Conservation (phyloP, 441 rosid genomes). For the Omphalea diandra region DNA sequence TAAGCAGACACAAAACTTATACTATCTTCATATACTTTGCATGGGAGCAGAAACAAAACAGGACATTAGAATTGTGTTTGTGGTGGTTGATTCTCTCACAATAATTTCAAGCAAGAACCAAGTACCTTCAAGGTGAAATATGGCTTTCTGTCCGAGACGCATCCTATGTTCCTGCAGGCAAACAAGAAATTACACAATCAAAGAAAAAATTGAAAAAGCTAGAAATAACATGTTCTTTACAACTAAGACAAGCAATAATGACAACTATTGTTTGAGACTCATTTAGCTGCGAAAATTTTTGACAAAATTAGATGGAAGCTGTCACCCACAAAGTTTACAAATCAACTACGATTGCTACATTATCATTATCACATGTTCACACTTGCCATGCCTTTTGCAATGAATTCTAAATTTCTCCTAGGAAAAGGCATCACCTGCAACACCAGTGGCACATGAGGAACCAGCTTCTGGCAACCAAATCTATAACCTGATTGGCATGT, state of each 20-base stretch:
- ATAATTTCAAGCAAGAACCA: slow-evolving; percentile 12
- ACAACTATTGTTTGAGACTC: neutral
- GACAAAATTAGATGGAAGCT: neutral
- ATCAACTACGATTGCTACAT: neutral
- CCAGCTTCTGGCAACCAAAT: neutral
- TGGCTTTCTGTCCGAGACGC: slow-evolving; percentile 87
- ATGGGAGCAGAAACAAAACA: neutral
- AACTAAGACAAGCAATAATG: neutral
- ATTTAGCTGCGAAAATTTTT: neutral
- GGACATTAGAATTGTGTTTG: neutral
- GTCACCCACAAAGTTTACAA: neutral
- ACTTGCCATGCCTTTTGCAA: neutral
- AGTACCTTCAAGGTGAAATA: slow-evolving; percentile 94
- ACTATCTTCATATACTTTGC: neutral
- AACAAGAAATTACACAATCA: neutral
- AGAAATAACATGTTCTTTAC: neutral
- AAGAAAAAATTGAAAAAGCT: neutral
- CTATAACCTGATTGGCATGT: neutral
- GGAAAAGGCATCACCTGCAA: neutral
- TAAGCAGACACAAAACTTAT: too few species aligned
- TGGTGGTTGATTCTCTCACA: slow-evolving; percentile 1
- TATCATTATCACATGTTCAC: neutral
- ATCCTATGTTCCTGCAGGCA: slow-evolving; percentile 81
- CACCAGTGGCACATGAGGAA: neutral
- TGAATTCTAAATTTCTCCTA: neutral